These are phyloP conservation scores for Chenopodium formosanum DNA, from an alignment of 148 eudicot genomes.

Conservation along the genomic window DNA sequence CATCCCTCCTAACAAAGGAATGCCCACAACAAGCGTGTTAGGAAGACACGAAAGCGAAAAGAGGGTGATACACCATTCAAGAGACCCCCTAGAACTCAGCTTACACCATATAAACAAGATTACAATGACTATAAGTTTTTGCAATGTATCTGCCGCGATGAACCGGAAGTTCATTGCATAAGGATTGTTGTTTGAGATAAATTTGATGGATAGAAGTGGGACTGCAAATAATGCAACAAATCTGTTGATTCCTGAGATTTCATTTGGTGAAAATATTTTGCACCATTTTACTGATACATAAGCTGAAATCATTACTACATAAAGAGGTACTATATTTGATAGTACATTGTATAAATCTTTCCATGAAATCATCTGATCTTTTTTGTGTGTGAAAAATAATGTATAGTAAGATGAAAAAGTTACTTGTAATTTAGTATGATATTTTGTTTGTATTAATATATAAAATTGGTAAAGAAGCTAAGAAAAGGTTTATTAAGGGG, in stretches of 20 bases:
- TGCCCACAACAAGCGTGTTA: background rate
- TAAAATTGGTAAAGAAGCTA: background rate
- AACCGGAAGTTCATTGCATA: background rate
- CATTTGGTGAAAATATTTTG: no score
- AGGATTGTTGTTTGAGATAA: background rate
- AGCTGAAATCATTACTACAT: no score
- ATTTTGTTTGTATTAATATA: background rate
- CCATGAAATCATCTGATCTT: background rate
- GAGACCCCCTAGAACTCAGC: background rate
- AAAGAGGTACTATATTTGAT: background rate
- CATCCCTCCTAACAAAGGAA: constrained; percentile 7
- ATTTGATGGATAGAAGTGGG: background rate
- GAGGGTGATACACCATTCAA: constrained; percentile 3
- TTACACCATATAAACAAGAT: background rate
- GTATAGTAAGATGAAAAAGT: background rate
- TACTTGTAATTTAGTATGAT: background rate
- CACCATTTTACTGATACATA: no score
- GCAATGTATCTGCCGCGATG: background rate
- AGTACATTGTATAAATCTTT: background rate
- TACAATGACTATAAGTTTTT: background rate
- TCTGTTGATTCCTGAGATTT: no score
- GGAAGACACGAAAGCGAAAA: background rate
- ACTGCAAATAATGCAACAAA: no score
- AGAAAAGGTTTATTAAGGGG: background rate
- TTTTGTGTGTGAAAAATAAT: background rate